A percentile compares a stretch with the other conserved stretches of the same genome.
Evolutionary conservation across 1,284 basidiomycete genomes (phyloP).

Genomic region (Cerioporus squamosus): DNA sequence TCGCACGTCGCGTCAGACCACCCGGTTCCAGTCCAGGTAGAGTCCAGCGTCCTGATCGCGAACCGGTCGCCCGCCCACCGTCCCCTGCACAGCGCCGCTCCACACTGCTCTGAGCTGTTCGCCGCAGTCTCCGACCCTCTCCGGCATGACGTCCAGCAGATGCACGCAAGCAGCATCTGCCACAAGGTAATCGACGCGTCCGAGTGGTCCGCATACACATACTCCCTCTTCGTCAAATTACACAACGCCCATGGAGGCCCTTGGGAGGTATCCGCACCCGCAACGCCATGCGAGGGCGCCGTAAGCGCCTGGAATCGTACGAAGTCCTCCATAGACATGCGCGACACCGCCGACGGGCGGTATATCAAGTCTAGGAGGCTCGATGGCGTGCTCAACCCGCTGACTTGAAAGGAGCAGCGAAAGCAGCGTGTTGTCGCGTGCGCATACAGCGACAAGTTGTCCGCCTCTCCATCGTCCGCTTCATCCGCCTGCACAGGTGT

Average conservation of each 20-base stretch:
- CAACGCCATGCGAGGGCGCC: neutral
- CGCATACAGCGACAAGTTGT: constrained; percentile 1
- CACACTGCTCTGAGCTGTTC: too few relatives aligned
- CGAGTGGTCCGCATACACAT: constrained; percentile 3
- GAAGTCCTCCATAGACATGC: constrained; percentile 14
- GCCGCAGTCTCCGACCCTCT: neutral
- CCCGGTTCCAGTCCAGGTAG: neutral
- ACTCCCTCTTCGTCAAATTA: constrained; percentile 16
- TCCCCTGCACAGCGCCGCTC: neutral
- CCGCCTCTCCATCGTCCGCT: neutral
- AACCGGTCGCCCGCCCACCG: constrained; percentile 18
- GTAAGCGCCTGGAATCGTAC: constrained; percentile 5
- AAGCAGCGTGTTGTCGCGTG: constrained; percentile 4
- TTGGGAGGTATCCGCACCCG: neutral
- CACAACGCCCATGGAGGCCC: constrained; percentile 17
- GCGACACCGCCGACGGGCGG: constrained; percentile 13
- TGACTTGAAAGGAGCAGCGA: neutral
- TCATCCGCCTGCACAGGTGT: too few relatives aligned
- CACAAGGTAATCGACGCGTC: neutral
- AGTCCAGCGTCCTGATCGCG: constrained; percentile 1
- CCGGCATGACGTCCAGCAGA: constrained; percentile 7
- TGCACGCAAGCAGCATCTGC: constrained; percentile 4
- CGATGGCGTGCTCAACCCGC: neutral
- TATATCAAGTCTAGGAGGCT: constrained; percentile 4
- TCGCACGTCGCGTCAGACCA: constrained; percentile 14